phyloP scores from a whole-genome alignment of 106 monocot species.

The Platanthera zijinensis region DNA sequence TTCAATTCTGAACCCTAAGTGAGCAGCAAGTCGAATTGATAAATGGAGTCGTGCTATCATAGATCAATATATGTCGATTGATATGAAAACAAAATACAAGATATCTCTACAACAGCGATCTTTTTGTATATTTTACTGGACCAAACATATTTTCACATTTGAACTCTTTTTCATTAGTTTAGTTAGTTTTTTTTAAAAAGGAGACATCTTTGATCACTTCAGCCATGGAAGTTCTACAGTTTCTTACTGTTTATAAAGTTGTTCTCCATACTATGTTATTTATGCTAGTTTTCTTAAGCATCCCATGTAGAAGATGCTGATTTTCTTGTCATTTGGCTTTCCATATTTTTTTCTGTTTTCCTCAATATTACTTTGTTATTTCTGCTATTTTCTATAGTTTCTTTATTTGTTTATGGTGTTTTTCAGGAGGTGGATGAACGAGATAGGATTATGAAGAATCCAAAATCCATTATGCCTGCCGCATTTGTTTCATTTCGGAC shows the following conservation, averaged over 20 bases:
- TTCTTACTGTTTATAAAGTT: not conserved
- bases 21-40: too few species aligned
- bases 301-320: not conserved
- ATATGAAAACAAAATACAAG: not conserved
- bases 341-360: not conserved
- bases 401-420: not conserved
- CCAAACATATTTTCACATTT: not conserved
- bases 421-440: slow-evolving; percentile 36
- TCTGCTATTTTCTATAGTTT: not conserved
- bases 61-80: not conserved
- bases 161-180: not conserved
- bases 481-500: slow-evolving; percentile 66
- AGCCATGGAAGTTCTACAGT: not conserved
- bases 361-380: not conserved
- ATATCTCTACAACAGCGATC: not conserved
- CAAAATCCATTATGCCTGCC: slow-evolving; percentile 38
- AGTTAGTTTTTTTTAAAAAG: not conserved
- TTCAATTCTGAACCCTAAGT: too few species aligned
- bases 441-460: slow-evolving; percentile 26
- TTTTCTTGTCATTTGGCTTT: not conserved
- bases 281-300: not conserved
- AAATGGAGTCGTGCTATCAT: too few species aligned
- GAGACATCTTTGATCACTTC: not conserved
- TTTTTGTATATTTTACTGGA: not conserved
- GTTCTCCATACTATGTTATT: not conserved